Evolutionary conservation across 768 basidiomycete genomes (phyloP).

Genomic region (Suillus clintonianus): DNA sequence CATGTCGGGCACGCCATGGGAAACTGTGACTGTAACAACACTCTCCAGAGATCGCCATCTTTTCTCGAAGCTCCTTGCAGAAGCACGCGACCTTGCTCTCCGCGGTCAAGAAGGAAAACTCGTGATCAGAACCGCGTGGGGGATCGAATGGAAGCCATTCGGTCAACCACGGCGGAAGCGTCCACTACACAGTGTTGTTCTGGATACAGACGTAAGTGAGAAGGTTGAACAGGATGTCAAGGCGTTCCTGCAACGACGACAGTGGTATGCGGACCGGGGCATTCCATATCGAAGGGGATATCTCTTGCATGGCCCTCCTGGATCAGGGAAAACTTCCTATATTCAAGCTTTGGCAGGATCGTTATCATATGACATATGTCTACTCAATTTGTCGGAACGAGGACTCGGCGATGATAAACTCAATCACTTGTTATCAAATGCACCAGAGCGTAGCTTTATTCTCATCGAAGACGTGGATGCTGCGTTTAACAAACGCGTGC

Average conservation of each 20-base stretch:
- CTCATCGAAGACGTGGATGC: constrained; percentile 98
- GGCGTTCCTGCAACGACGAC: constrained; percentile 77
- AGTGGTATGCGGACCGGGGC: constrained; percentile 98
- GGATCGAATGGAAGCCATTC: constrained; percentile 94
- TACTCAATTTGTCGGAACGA: constrained; percentile 93
- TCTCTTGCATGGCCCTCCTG: constrained; percentile 93
- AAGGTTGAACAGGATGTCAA: constrained; percentile 79
- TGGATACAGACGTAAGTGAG: constrained; percentile 82
- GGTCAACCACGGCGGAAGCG: constrained; percentile 88
- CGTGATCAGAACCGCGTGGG: constrained; percentile 96
- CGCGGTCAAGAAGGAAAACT: constrained; percentile 89
- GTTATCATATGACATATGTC: constrained; percentile 91
- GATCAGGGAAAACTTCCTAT: constrained; percentile 97
- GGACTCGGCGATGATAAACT: constrained; percentile 97
- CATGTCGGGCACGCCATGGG: constrained; percentile 93
- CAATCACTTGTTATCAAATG: constrained; percentile 89
- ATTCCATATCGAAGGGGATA: constrained; percentile 98
- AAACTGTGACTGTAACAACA: constrained; percentile 92
- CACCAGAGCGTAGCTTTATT: constrained; percentile 91
- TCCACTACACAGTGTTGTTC: constrained; percentile 85
- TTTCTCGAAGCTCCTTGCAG: constrained; percentile 78
- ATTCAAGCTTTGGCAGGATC: constrained; percentile 96
- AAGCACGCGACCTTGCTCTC: constrained; percentile 90
- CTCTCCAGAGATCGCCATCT: constrained; percentile 83
- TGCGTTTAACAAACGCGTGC: constrained; percentile 91